A percentile compares a stretch with the other conserved stretches of the same genome.
Conservation (phyloP, 352 stramenopile species). For the Phytophthora sp. region DNA sequence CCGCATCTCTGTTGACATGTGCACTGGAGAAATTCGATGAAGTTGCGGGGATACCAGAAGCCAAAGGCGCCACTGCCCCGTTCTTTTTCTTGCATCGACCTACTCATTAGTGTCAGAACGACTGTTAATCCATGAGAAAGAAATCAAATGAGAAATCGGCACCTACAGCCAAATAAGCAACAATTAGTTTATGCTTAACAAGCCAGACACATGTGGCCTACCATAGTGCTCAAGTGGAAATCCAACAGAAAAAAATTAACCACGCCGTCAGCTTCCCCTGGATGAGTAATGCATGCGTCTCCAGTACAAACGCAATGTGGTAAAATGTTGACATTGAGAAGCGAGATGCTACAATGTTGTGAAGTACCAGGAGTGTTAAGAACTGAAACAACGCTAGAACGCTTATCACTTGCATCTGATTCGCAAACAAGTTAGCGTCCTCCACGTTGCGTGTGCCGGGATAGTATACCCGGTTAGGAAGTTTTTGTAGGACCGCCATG, state of each 20-base stretch:
- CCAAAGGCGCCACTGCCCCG: no score
- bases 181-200: no score
- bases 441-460: background rate
- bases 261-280: slow-evolving; percentile 34
- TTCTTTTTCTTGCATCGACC: no score
- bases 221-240: slow-evolving; percentile 14
- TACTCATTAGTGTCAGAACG: no score
- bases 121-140: no score
- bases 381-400: slow-evolving; percentile 12
- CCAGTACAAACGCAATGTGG: slow-evolving; percentile 46
- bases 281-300: slow-evolving; percentile 31
- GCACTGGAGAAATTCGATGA: no score
- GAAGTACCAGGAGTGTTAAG: slow-evolving; percentile 3
- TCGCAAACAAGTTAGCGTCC: background rate
- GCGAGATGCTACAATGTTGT: slow-evolving; percentile 5
- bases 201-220: no score
- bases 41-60: no score
- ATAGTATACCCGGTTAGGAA: slow-evolving; percentile 23
- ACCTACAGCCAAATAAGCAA: no score
- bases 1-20: no score
- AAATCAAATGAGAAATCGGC: background rate
- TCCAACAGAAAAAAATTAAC: slow-evolving; percentile 5
- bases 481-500: slow-evolving; percentile 2
- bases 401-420: slow-evolving; percentile 10
- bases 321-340: slow-evolving; percentile 24